phyloP scores from a whole-genome alignment of 495 filamentous ascomycete species.

The Trichoderma asperelloides region DNA sequence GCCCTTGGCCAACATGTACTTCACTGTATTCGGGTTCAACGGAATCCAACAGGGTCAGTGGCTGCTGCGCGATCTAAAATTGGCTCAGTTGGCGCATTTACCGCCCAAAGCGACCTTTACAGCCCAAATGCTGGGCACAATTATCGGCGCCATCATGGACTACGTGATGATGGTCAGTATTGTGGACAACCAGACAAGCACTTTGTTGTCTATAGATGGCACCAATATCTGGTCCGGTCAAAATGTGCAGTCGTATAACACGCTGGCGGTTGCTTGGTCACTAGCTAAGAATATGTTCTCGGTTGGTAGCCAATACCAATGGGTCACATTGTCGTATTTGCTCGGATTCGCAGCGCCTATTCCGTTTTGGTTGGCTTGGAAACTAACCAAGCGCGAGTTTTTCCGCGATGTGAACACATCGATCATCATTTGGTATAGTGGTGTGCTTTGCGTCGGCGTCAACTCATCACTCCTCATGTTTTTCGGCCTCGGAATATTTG shows the following conservation, averaged over 20 bases:
- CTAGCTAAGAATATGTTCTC: constrained; percentile 26
- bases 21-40: constrained; percentile 23
- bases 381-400: constrained; percentile 11
- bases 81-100: constrained; percentile 35
- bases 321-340: constrained; percentile 35
- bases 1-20: constrained; percentile 32
- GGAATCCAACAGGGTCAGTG: constrained; percentile 28
- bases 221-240: constrained; percentile 31
- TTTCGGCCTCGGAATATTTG: constrained; percentile 30
- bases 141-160: constrained; percentile 33
- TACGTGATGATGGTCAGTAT: constrained; percentile 34
- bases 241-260: constrained; percentile 23
- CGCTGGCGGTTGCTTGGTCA: constrained; percentile 27
- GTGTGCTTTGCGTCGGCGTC: constrained; percentile 36
- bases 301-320: constrained; percentile 21
- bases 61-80: constrained; percentile 31
- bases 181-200: constrained; percentile 22
- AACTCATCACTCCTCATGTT: constrained; percentile 28
- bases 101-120: constrained; percentile 32
- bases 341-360: constrained; percentile 28
- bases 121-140: constrained; percentile 33
- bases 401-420: constrained; percentile 30
- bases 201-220: constrained; percentile 22
- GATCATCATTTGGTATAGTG: constrained; percentile 33
- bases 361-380: constrained; percentile 26